Base-by-base conservation (phyloP, 495 filamentous ascomycete genomes). In the Thozetella sp. region DNA sequence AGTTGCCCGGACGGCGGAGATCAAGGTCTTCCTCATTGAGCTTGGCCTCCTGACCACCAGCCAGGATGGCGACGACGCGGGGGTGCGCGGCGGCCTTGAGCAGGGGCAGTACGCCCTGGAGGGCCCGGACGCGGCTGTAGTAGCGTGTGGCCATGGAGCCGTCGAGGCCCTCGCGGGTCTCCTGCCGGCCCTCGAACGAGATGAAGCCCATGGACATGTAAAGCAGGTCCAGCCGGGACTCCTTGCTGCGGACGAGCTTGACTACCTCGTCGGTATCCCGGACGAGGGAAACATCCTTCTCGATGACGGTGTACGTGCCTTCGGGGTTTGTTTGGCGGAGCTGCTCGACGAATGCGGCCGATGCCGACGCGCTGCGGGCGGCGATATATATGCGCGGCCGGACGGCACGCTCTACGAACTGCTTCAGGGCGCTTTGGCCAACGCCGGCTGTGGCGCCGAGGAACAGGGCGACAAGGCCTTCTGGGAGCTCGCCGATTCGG, bases 381-480 rank as follows among this genome's bases (percentile, higher is more conserved):
- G 76, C 22, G 51, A 80, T 76, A 63, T 73, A 82, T 71, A 59
- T 83, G 64, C 40, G 86, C 59, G 63, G 84, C 40, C 73, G 66
- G 2, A 63, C 24, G 9, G 83, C 76, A 46, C 79, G 56, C 13
- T 76, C 69, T 6, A 79, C 80, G 54, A 90, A 83, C 19, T 78
- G 63, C 53, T 69, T 80, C 40, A 88, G 76, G 3, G 84, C 86
- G 46, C 76, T 65, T 59, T 82, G 72, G 51, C 83, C 86, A 59
- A 90, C 86, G 46, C 88, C 88, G 37, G 77, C 79, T 3, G 87
- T 90, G 40, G 78, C 87, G 52, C 88, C 85, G 13, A 86, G 84
- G 62, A 86, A 85, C 57, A 87, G 76, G 37, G 78, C 80, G 22
- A 80, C 73, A 12, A 81, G 68, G 25, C 71, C 67, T 74, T 48